Conservation (phyloP, 495 filamentous ascomycete species). For the Immersiella caudata region DNA sequence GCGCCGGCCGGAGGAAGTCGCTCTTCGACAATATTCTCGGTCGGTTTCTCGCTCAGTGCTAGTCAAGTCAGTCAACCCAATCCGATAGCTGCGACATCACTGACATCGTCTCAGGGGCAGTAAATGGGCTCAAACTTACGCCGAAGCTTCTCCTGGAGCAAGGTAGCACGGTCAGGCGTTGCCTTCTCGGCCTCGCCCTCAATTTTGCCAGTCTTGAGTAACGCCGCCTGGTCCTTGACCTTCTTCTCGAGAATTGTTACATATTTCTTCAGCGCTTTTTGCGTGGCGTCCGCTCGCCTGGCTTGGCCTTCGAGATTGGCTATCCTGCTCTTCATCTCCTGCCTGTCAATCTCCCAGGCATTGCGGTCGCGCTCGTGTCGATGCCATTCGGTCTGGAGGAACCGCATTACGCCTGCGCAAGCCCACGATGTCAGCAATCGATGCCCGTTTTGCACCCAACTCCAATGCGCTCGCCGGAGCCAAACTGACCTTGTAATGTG, state of each 20-base stretch:
- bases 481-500: constrained; percentile 81
- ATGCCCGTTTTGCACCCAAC: neutral
- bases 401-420: constrained; percentile 90
- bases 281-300: constrained; percentile 78
- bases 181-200: constrained; percentile 31
- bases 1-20: constrained; percentile 32
- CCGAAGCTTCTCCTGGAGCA: constrained; percentile 53
- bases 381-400: constrained; percentile 99
- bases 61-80: neutral
- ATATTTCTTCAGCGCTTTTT: constrained; percentile 86
- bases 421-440: constrained; percentile 19
- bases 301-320: constrained; percentile 91
- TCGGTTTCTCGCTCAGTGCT: constrained; percentile 33
- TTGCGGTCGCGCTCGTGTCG: constrained; percentile 97
- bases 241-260: constrained; percentile 89
- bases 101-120: neutral
- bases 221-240: constrained; percentile 68
- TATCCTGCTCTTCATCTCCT: constrained; percentile 98
- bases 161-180: constrained; percentile 50
- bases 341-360: constrained; percentile 97
- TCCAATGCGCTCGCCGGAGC: neutral
- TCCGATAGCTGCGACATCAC: neutral
- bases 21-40: constrained; percentile 18
- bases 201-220: constrained; percentile 44
- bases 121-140: constrained; percentile 31